Conservation (phyloP, 108 stramenopile species). For the Aurantiochytrium sp. region DNA sequence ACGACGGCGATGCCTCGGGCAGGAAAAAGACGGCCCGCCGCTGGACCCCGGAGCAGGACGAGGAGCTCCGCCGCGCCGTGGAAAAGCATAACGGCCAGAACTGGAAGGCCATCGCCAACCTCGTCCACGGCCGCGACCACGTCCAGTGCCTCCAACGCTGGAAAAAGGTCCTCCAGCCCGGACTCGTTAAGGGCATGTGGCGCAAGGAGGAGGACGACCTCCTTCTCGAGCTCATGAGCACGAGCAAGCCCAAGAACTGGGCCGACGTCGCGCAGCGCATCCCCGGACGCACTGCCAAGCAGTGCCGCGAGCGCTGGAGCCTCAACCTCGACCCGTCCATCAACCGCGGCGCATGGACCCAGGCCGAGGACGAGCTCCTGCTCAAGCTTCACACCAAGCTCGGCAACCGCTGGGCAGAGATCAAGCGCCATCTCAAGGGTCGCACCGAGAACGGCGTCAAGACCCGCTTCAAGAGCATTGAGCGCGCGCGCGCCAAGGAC, state of each 20-base stretch:
- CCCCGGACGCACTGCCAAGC: slow-evolving; percentile 19
- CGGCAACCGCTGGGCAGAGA: slow-evolving; percentile 55
- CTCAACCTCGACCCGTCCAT: slow-evolving; percentile 84
- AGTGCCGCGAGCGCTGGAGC: slow-evolving; percentile 58
- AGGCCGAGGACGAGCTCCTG: slow-evolving; percentile 71
- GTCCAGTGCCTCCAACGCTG: slow-evolving; percentile 65
- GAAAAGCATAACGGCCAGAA: slow-evolving; percentile 52
- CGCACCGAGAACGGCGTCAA: slow-evolving; percentile 68
- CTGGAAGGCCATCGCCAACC: slow-evolving; percentile 58
- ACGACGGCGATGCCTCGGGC: background rate
- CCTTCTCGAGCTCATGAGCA: background rate
- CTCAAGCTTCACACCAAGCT: background rate
- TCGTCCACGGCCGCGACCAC: slow-evolving; percentile 20
- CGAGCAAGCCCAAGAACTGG: slow-evolving; percentile 16
- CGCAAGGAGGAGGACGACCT: background rate
- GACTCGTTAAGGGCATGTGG: slow-evolving; percentile 48
- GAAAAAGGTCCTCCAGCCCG: slow-evolving; percentile 62
- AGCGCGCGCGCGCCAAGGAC: background rate
- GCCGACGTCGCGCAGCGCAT: background rate
- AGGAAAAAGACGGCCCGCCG: background rate
- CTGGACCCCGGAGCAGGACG: slow-evolving; percentile 56
- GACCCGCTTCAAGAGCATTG: slow-evolving; percentile 53
- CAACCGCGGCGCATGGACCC: slow-evolving; percentile 78
- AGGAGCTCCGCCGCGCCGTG: slow-evolving; percentile 47
- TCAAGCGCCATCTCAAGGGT: slow-evolving; percentile 61